Percentiles rank a stretch among this genome's conserved stretches.
phyloP scores from a whole-genome alignment of 768 basidiomycete species.

The Xerocomellus dryophilus region DNA sequence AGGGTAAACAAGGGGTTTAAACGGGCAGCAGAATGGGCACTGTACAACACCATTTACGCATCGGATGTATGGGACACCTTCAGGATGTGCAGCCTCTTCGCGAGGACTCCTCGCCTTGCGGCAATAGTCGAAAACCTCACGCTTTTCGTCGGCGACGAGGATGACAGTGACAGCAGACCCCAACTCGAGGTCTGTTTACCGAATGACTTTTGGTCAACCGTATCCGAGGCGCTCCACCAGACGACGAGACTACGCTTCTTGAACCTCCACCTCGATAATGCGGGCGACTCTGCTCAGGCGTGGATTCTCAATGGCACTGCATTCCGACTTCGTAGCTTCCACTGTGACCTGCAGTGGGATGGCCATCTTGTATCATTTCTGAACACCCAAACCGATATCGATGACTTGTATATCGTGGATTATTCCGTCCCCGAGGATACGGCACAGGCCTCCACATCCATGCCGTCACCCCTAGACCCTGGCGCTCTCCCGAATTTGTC shows the following conservation, averaged over 20 bases:
- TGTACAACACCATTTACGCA: conserved; percentile 59
- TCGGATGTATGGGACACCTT: conserved; percentile 38
- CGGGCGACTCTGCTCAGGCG: conserved; percentile 27
- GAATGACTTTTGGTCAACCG: conserved; percentile 46
- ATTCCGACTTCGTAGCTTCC: conserved; percentile 58
- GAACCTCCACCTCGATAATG: conserved; percentile 42
- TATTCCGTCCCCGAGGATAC: conserved; percentile 23
- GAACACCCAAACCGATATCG: conserved; percentile 24
- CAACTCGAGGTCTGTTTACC: conserved; percentile 20
- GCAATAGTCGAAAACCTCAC: conserved; percentile 52
- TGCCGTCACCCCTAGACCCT: conserved; percentile 21
- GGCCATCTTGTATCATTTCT: conserved; percentile 41
- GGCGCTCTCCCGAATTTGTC: conserved; percentile 48
- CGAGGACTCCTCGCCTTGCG: conserved; percentile 46
- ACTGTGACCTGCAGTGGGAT: conserved; percentile 70
- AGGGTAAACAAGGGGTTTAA: conserved; percentile 57
- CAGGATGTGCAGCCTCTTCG: conserved; percentile 48
- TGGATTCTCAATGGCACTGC: conserved; percentile 41
- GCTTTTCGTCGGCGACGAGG: conserved; percentile 37
- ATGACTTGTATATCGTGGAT: conserved; percentile 36
- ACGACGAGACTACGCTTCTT: conserved; percentile 49
- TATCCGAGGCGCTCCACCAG: conserved; percentile 49
- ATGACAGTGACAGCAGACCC: conserved; percentile 1
- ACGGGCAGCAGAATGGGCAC: conserved; percentile 49
- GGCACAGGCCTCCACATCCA: conserved; percentile 11